Base-by-base conservation (phyloP, 306 rosid genomes). In the Glycine soja region DNA sequence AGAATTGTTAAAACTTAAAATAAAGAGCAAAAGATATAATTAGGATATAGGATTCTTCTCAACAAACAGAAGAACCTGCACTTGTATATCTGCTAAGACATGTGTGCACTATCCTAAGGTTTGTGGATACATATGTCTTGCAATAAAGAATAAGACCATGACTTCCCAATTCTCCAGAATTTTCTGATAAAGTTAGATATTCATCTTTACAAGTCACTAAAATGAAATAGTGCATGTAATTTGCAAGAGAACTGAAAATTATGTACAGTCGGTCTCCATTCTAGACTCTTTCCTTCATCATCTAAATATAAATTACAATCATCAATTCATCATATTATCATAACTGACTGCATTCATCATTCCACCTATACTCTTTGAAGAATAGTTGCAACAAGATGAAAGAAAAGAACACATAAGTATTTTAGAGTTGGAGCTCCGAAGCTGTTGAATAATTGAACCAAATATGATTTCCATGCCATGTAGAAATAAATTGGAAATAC, bases 231-330 rank as follows among this genome's bases (percentile, higher is more conserved):
- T 19, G 16, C 45, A 14, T 53, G 58, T 24, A 47, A 64, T 65
- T 56, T 56, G 42, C 46, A 48, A 46, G 64, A 72, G 78, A 78
- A 78, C 48, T 64, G 64, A 72, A 72, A 78, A 65, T 24, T 46
- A 19, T 7, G 30, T 62, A 42, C 36, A 38, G 58, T 36, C 10
- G 52, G 72, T 53, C 80, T 63, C 43, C 54, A 24, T 62, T 77
- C 66, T 32, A 63, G 70, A 83, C 30, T 40, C 68, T 45, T 45
- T 45, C 50, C 43, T 50, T 40, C 69, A 70, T 77, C 51, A 40
- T 77, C 48, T 83, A 12, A 77, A 83, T 45, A 62, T 77, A 70
- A 59, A 69, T 77, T 51, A 70, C 42, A 76, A 11, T 40, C 34
- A 16, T 63, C 50, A 73, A n/a, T n/a, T n/a, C n/a, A n/a, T n/a